Evolutionary conservation across 805 yeast species (phyloP), one percentile per base, ranked within the genome.

Genomic region (Yarrowia osloensis): DNA sequence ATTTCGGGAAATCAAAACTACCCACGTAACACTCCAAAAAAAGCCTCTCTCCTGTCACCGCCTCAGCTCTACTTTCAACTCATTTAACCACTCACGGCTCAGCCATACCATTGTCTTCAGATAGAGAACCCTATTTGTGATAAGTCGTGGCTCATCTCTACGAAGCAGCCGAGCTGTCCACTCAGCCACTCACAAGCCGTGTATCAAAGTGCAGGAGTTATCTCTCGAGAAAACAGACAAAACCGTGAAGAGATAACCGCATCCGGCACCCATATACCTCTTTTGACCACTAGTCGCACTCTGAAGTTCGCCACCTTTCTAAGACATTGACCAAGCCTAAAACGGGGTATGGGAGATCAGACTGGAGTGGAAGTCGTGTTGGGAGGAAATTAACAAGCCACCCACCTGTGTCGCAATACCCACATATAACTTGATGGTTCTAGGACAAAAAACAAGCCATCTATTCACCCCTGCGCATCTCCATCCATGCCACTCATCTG

Each of bases 51-150:
- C 31, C 7, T 8, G 2, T 11, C 31, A 28, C 31, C 3, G 2
- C 31, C 6, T 28, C 7, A 28, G 6, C 7, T 8, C 31, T 28
- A 8, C 9, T 1, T 28, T 11, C 31, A 28, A 28, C 31, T 3
- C 31, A 3, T 28, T 28, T 11, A 28, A 28, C 3, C 3, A 5
- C 3, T 19, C 2, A 15, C 39, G 8, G 3, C 39, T 8, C 44
- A 19, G 6, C 1, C 17, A 22, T 24, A 15, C 49, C 31, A 46
- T 46, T 46, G 50, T n/a, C 50, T 46, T 19, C 37, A 11, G 57
- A 50, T 50, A 50, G 57, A 50, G n/a, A 50, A 50, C 57, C 57
- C 57, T 50, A 50, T 12, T 13, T 21, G 21, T 15, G 57, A 19
- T 31, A 50, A 33, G 57, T 33, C 9, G 57, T 21, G 19, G 40